phyloP scores from a whole-genome alignment of 495 filamentous ascomycete species.

The Talaromyces liani region DNA sequence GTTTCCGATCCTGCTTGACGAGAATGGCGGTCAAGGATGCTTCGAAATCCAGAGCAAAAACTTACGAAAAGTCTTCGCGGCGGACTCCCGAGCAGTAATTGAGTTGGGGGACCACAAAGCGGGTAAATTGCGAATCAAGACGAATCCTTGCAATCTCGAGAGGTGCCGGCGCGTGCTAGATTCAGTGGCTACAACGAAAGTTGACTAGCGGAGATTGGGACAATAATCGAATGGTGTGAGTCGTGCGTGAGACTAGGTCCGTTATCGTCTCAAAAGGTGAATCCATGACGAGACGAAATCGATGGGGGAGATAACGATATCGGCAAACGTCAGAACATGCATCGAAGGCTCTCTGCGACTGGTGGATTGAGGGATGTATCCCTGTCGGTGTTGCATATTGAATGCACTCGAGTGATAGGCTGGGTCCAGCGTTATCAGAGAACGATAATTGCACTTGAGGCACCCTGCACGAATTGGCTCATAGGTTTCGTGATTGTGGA shows the following conservation, averaged over 20 bases:
- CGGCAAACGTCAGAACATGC: conserved; percentile 6
- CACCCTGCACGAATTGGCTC: not conserved
- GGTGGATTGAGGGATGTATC: conserved; percentile 2
- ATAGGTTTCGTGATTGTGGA: not conserved
- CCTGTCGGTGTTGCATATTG: conserved; percentile 6
- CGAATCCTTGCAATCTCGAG: conserved; percentile 1
- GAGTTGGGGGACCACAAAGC: conserved; percentile 7
- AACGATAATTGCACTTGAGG: not conserved
- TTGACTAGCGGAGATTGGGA: not conserved
- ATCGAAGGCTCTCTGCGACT: conserved; percentile 1
- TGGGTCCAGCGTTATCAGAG: conserved; percentile 6
- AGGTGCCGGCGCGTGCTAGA: conserved; percentile 4
- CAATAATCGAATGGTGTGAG: not conserved
- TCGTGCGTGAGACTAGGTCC: not conserved
- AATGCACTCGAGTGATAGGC: not conserved
- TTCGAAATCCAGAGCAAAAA: not conserved
- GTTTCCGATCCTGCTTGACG: not conserved
- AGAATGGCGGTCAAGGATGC: conserved; percentile 7
- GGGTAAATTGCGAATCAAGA: conserved; percentile 5
- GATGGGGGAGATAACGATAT: conserved; percentile 4
- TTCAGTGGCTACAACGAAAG: not conserved
- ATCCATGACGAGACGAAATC: not conserved
- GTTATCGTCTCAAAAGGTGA: not conserved
- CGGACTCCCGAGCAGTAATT: not conserved
- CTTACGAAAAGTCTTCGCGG: not conserved